Conservation (phyloP, 148 eudicot genomes). For the Vaccinium macrocarpon region DNA sequence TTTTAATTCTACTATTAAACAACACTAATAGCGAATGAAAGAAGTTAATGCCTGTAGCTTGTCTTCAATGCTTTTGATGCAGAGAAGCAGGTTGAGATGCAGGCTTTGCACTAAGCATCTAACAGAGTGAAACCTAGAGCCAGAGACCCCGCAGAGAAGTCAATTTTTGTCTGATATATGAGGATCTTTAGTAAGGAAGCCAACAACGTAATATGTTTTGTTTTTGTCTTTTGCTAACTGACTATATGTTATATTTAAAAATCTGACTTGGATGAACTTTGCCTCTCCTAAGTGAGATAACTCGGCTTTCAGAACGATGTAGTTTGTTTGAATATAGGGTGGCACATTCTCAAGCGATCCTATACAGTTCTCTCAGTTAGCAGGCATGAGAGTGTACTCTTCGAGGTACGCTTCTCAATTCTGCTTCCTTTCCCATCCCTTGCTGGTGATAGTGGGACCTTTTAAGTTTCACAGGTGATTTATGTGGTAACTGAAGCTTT, state of each 20-base stretch:
- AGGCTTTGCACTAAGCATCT: conserved; percentile 69
- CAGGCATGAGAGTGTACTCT: conserved; percentile 74
- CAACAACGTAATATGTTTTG: conserved; percentile 22
- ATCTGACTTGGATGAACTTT: conserved; percentile 32
- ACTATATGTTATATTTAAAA: conserved; percentile 17
- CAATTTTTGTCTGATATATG: conserved; percentile 37
- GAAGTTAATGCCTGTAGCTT: conserved; percentile 54
- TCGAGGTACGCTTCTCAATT: conserved; percentile 78
- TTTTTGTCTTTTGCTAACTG: conserved; percentile 26
- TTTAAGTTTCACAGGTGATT: conserved; percentile 17
- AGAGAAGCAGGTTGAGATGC: conserved; percentile 80
- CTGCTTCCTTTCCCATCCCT: conserved; percentile 36
- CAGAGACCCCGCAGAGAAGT: conserved; percentile 48
- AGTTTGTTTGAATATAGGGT: conserved; percentile 48
- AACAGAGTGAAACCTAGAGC: conserved; percentile 65
- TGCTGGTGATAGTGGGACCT: conserved; percentile 12
- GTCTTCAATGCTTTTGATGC: conserved; percentile 87
- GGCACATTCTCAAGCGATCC: conserved; percentile 41
- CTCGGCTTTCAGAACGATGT: conserved; percentile 40
- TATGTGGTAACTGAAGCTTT: conserved; percentile 2
- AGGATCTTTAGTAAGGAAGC: conserved; percentile 47
- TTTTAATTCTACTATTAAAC: conserved; percentile 14
- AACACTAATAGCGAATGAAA: conserved; percentile 17
- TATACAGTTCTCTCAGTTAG: conserved; percentile 36
- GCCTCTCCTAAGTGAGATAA: conserved; percentile 28